Conservation (phyloP, 192 early-diverging fungal species). For the Endogone sp. region DNA sequence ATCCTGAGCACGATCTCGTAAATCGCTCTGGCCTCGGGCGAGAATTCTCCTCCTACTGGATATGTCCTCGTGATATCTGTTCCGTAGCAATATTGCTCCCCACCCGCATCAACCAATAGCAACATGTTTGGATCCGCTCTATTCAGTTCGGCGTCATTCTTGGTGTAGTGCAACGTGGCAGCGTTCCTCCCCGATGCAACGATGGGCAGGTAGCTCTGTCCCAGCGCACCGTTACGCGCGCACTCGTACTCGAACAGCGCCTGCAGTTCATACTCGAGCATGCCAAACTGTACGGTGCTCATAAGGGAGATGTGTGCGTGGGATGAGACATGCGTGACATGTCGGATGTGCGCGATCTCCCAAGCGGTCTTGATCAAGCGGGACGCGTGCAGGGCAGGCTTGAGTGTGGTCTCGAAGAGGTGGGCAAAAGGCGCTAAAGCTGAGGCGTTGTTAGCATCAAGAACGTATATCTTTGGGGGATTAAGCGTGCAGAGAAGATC, state of each 20-base stretch:
- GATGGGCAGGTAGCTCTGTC: conserved; percentile 87
- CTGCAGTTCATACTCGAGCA: conserved; percentile 71
- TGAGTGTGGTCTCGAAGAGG: conserved; percentile 28
- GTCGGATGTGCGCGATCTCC: conserved; percentile 76
- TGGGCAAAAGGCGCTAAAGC: conserved; percentile 7
- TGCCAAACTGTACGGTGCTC: conserved; percentile 57
- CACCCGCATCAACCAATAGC: conserved; percentile 86
- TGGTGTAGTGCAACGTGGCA: conserved; percentile 81
- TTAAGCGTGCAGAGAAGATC: conserved; percentile 40
- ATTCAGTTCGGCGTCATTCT: conserved; percentile 47
- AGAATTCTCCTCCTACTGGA: conserved; percentile 75
- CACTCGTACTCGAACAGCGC: conserved; percentile 77
- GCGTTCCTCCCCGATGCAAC: conserved; percentile 75
- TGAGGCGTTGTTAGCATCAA: conserved; percentile 41
- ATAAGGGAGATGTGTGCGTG: conserved; percentile 82
- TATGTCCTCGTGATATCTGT: conserved; percentile 90
- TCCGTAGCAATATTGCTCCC: conserved; percentile 78
- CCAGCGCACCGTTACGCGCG: conserved; percentile 55
- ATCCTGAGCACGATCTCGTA: conserved; percentile 82
- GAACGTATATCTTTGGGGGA: conserved; percentile 45
- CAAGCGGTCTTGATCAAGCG: conserved; percentile 81
- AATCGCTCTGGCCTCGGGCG: conserved; percentile 66
- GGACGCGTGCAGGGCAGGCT: conserved; percentile 64
- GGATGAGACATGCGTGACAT: conserved; percentile 67
- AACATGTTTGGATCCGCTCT: conserved; percentile 31